phyloP scores from a whole-genome alignment of 257 asterid species.

The Echites panduratus region DNA sequence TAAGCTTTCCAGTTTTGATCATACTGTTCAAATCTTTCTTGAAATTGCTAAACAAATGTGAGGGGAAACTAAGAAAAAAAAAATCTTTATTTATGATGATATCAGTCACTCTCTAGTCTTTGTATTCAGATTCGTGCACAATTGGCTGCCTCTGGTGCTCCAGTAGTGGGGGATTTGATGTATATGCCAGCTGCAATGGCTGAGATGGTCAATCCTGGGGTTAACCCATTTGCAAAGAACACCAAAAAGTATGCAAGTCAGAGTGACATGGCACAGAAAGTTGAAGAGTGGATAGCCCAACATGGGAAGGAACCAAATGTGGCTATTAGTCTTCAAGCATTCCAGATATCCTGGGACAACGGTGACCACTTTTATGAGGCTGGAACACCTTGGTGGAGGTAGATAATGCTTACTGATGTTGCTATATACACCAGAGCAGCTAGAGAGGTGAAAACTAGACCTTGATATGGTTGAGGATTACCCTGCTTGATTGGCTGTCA shows the following conservation, averaged over 20 bases:
- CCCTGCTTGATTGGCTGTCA: neutral
- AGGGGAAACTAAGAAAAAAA: neutral
- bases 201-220: constrained; percentile 44
- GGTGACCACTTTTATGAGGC: constrained; percentile 68
- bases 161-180: constrained; percentile 83
- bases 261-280: constrained; percentile 36
- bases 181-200: constrained; percentile 86
- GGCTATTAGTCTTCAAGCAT: constrained; percentile 87
- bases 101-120: constrained; percentile 8
- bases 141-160: constrained; percentile 76
- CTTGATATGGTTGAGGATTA: constrained; percentile 14
- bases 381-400: constrained; percentile 89
- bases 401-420: constrained; percentile 12
- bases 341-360: constrained; percentile 76
- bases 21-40: neutral
- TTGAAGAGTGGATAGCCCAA: constrained; percentile 67
- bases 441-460: neutral
- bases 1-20: neutral
- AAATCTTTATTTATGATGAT: neutral
- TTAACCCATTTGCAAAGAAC: constrained; percentile 60
- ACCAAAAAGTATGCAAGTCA: constrained; percentile 35
- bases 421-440: constrained; percentile 3
- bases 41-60: constrained; percentile 5
- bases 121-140: constrained; percentile 70
- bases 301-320: constrained; percentile 82